Evolutionary conservation across 805 yeast genomes (phyloP).

Genomic region (Ogataea trehaloabstinens): DNA sequence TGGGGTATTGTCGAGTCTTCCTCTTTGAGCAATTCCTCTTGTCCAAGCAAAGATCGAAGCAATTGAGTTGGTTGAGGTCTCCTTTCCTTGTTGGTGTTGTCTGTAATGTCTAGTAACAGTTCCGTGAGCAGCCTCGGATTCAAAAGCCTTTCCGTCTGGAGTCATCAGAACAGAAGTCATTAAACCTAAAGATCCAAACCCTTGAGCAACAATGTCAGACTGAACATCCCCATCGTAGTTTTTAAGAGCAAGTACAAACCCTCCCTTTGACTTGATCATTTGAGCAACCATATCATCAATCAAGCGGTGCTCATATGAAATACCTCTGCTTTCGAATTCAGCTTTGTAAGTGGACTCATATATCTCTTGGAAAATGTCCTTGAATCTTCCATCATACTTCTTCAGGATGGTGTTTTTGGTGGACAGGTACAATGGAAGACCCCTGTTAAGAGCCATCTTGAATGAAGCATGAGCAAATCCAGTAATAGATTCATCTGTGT

Average conservation of each 20-base stretch:
- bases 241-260: slow-evolving; percentile 76
- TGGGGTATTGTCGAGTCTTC: slow-evolving; percentile 68
- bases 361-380: slow-evolving; percentile 71
- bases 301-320: slow-evolving; percentile 76
- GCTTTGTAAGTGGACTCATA: slow-evolving; percentile 57
- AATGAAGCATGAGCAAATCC: slow-evolving; percentile 82
- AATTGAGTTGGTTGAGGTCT: slow-evolving; percentile 81
- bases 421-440: slow-evolving; percentile 63
- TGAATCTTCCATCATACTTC: slow-evolving; percentile 79
- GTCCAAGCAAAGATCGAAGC: slow-evolving; percentile 87
- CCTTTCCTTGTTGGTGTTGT: slow-evolving; percentile 78
- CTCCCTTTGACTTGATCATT: slow-evolving; percentile 83
- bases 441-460: slow-evolving; percentile 65
- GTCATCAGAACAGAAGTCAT: slow-evolving; percentile 84
- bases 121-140: slow-evolving; percentile 86
- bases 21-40: slow-evolving; percentile 82
- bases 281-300: slow-evolving; percentile 90
- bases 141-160: slow-evolving; percentile 84
- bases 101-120: slow-evolving; percentile 85
- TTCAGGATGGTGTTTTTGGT: slow-evolving; percentile 81
- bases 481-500: slow-evolving; percentile 71
- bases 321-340: slow-evolving; percentile 56
- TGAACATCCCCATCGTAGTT: slow-evolving; percentile 88
- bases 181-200: slow-evolving; percentile 79
- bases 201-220: slow-evolving; percentile 83